Conservation (phyloP, 169 alveolate genomes). For the Plasmodium falciparum region DNA sequence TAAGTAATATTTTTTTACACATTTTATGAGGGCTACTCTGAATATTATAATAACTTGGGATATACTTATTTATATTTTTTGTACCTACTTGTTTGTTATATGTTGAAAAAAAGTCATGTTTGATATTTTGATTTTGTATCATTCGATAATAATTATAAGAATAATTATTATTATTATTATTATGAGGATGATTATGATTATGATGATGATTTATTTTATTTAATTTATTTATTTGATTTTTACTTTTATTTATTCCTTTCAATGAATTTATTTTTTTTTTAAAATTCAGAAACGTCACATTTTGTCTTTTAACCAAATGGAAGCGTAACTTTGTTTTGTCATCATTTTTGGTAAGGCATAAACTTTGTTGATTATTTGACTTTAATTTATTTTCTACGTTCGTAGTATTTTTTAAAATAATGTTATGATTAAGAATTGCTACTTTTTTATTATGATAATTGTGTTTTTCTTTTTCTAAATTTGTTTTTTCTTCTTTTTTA, state of each 20-base stretch:
- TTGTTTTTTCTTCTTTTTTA: constrained; percentile 14
- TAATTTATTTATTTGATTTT: constrained; percentile 9
- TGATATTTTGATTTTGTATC: no score
- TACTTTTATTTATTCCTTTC: constrained; percentile 36
- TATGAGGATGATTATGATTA: no score
- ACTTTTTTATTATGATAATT: no score
- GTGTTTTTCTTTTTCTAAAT: neutral
- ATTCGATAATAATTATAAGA: no score
- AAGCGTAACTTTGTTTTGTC: neutral
- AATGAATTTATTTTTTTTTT: constrained; percentile 12
- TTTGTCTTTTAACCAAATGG: constrained; percentile 2
- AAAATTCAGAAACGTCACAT: constrained; percentile 48
- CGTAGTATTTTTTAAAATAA: no score
- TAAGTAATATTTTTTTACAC: constrained; percentile 32
- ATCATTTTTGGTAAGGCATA: constrained; percentile 1
- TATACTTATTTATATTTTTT: neutral
- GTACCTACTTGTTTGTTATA: neutral
- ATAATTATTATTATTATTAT: no score
- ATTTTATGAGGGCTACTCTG: constrained; percentile 18
- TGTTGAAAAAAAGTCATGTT: neutral
- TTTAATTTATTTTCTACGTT: no score
- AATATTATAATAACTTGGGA: constrained; percentile 10
- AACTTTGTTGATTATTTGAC: neutral
- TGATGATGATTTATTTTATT: constrained; percentile 1
- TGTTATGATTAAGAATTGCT: no score